Evolutionary conservation across 1,284 basidiomycete species (phyloP).

Genomic region (Takashimella koratensis): DNA sequence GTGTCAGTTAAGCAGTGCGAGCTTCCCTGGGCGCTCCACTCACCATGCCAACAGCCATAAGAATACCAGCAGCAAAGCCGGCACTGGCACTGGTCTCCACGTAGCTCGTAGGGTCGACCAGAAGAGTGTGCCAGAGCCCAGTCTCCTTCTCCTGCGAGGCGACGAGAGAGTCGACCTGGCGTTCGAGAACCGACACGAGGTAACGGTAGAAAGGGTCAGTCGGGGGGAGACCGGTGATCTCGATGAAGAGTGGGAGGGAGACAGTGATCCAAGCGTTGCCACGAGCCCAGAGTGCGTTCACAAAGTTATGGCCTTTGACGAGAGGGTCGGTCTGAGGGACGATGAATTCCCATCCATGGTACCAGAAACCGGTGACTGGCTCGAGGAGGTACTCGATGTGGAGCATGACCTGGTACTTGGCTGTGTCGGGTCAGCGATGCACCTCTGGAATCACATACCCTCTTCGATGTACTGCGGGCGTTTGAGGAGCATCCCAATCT

Average conservation of each 20-base stretch:
- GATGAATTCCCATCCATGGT: constrained; percentile 50
- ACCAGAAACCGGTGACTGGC: constrained; percentile 42
- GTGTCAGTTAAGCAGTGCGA: no score
- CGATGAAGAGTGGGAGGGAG: constrained; percentile 9
- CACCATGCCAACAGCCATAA: constrained; percentile 2
- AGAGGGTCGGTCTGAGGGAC: constrained; percentile 14
- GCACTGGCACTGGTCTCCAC: constrained; percentile 59
- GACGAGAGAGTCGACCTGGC: constrained; percentile 57
- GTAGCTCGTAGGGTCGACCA: constrained; percentile 57
- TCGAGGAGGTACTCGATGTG: constrained; percentile 48
- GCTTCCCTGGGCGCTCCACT: no score
- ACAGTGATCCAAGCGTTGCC: constrained; percentile 56
- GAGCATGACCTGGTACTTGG: constrained; percentile 59
- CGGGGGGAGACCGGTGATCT: constrained; percentile 1
- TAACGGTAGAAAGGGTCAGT: constrained; percentile 52
- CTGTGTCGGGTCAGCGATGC: no score
- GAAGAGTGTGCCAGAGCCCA: constrained; percentile 59
- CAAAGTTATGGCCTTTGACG: constrained; percentile 44
- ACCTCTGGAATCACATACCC: constrained; percentile 3
- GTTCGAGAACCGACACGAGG: constrained; percentile 52
- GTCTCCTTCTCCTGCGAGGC: constrained; percentile 52
- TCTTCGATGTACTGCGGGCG: constrained; percentile 59
- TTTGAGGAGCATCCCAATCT: constrained; percentile 59
- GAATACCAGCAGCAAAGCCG: constrained; percentile 58
- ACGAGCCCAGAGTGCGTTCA: constrained; percentile 56